Evolutionary conservation across 345 rosid species (phyloP), one percentile per base, ranked within the genome.

Genomic region (Clausena lansium): DNA sequence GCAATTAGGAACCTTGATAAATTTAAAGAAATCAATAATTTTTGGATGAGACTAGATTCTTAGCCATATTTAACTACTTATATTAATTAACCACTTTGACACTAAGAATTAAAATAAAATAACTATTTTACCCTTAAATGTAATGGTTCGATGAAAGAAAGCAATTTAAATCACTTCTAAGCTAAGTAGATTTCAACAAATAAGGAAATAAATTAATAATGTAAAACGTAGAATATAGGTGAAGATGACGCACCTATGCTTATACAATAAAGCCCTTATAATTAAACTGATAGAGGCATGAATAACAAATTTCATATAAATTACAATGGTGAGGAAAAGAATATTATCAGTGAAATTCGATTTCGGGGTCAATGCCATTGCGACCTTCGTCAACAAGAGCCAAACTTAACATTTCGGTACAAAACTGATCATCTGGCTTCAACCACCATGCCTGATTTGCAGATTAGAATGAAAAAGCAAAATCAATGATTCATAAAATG

Each of bases 391-490:
- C 93, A 27, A 74, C 68, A 7, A 94, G 94, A 55, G 98, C 97
- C 82, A 86, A 74, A 66, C 86, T 90, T 77, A 96, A 84, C 99
- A 96, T 94, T 69, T 96, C 97, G 0, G 89, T 83, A 89, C 98
- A 94, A 81, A 94, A 96, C 45, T 90, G 89, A 82, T 93, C 99
- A 59, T 93, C 90, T 13, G 96, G 91, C 79, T 91, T 90, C 87
- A 91, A 79, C 94, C 93, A 91, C 61, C 94, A 70, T 67, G 97
- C 97, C 97, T 93, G 92, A 74, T 78, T 10, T 57, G 38, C 52
- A 71, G 70, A 20, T 14, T 54, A 67, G 62, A 72, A 57, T 63
- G 30, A 79, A 35, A 15, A 36, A 76, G 52, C 13, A 61, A 68
- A 68, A 41, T 63, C 33, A 61, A n/a, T 30, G 19, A 5, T 39